Conservation (phyloP, 768 basidiomycete species). For the Russula sp. region DNA sequence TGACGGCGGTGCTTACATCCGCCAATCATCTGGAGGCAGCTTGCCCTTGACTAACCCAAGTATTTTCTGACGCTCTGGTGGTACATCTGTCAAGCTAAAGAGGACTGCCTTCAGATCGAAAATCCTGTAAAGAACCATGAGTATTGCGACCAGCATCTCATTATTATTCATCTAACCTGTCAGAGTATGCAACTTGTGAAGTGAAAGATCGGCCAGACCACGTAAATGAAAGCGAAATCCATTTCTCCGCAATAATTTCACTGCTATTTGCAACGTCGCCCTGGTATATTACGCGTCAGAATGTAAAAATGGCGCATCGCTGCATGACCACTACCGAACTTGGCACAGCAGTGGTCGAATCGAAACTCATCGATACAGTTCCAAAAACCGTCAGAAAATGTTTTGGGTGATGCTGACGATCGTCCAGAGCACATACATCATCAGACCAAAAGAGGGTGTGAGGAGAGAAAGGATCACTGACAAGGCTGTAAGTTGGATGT, state of each 20-base stretch:
- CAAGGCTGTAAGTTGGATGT: not conserved
- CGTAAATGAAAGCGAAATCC: constrained; percentile 60
- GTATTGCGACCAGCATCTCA: not conserved
- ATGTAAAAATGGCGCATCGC: not conserved
- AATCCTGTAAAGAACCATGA: constrained; percentile 40
- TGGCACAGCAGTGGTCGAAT: not conserved
- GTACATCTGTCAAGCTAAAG: constrained; percentile 65
- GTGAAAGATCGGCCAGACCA: constrained; percentile 64
- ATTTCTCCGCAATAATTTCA: constrained; percentile 29
- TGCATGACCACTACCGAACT: not conserved
- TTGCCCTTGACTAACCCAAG: constrained; percentile 80
- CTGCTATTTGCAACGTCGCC: not conserved
- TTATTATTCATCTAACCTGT: constrained; percentile 42
- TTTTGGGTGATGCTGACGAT: not conserved
- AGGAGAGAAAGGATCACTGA: not conserved
- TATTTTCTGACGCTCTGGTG: constrained; percentile 81
- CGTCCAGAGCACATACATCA: not conserved
- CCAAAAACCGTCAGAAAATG: not conserved
- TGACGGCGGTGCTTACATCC: constrained; percentile 38
- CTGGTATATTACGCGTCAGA: not conserved
- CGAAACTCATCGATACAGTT: no score
- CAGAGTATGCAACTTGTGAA: constrained; percentile 68
- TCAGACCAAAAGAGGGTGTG: not conserved
- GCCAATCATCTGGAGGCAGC: constrained; percentile 64
- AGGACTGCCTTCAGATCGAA: constrained; percentile 71